Base-by-base conservation (phyloP, 163 green algal genomes). In the Smithsoniella earleae region DNA sequence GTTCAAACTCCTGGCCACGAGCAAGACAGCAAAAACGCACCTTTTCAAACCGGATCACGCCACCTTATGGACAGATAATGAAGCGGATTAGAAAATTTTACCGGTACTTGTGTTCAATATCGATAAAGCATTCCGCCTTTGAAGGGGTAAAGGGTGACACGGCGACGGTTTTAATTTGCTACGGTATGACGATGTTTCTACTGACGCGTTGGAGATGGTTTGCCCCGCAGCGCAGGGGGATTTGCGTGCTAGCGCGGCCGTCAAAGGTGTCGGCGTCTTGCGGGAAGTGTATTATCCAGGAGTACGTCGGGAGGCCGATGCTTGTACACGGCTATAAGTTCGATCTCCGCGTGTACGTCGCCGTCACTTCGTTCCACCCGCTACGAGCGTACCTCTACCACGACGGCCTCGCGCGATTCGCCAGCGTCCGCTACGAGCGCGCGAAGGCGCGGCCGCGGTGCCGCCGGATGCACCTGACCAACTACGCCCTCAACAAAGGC, bases 321-420 rank as follows among this genome's bases (percentile, higher is more conserved):
- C 77, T 81, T 38, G 82, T 88, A 45, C 20, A 86, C 31, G 81
- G 74, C 27, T 82, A 64, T 44, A 79, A 81, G 72, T 80, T 81
- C 65, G 82, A 87, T 72, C 20, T 86, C 44, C 77, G 82, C 18
- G 22, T 88, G 33, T 88, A 88, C 77, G 76, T 81, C 3, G 66
- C 78, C 2, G 77, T 88, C 25, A 86, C 81, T 3, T 81, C 63
- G 46, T 80, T 85, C 20, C 76, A 85, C 73, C 83, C 83, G 13
- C 65, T 88, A 8, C 73, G 77, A 38, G 78, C 69, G 2, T 81
- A 83, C 40, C 2, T 86, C 27, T 86, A 82, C 46, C 31, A 80
- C 31, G 79, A 88, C 10, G 83, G 81, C 4, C 66, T 88, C 36
- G 79, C 81, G 16, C 73, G 83, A 13, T 84, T 88, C 62, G 83